Evolutionary conservation across 2,329 filamentous ascomycete species (phyloP).

Genomic region (Fusarium sp.): DNA sequence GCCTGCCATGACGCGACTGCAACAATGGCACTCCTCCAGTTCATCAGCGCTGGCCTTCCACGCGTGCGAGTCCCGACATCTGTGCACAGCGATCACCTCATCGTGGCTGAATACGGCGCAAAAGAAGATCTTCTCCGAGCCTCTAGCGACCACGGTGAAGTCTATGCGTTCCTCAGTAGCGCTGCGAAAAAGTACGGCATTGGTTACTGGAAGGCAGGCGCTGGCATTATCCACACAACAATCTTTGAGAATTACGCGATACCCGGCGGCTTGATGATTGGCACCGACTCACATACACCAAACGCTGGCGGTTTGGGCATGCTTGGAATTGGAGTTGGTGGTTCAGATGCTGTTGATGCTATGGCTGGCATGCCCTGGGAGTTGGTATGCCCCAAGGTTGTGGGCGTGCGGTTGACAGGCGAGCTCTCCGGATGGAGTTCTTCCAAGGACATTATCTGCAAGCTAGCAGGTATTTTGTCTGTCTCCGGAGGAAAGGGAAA

Average conservation of each 20-base stretch:
- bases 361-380: constrained; percentile 55
- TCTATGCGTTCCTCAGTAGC: constrained; percentile 57
- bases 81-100: constrained; percentile 59
- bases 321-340: constrained; percentile 59
- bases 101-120: constrained; percentile 43
- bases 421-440: constrained; percentile 52
- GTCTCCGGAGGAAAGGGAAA: constrained; percentile 55
- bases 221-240: constrained; percentile 57
- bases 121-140: constrained; percentile 14
- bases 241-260: constrained; percentile 59
- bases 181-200: constrained; percentile 64
- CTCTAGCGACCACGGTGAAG: constrained; percentile 45
- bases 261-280: constrained; percentile 55
- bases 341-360: constrained; percentile 65
- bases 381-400: constrained; percentile 51
- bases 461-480: constrained; percentile 53
- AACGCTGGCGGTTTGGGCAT: constrained; percentile 56
- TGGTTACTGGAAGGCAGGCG: constrained; percentile 56
- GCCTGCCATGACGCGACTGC: constrained; percentile 61
- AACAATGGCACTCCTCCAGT: constrained; percentile 60
- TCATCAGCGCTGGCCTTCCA: constrained; percentile 59
- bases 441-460: constrained; percentile 56
- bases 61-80: constrained; percentile 57
- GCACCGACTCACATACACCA: constrained; percentile 57
- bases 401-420: constrained; percentile 53